A percentile compares a stretch with the other conserved stretches of the same genome.
Evolutionary conservation across 345 rosid species (phyloP).

Genomic region (Citrus hindsii): DNA sequence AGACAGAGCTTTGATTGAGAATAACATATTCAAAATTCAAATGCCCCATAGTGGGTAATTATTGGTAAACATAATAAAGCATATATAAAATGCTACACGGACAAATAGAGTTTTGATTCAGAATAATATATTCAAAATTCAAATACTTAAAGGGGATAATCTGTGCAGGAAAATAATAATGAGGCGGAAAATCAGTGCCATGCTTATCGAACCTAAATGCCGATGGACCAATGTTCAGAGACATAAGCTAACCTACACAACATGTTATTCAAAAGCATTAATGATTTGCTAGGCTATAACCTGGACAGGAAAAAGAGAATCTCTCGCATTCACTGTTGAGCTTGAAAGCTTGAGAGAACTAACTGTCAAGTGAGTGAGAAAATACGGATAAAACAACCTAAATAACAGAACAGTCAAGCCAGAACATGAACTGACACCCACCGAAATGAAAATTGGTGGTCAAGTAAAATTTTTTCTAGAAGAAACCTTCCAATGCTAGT

Average conservation of each 20-base stretch:
- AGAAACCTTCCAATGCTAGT: neutral
- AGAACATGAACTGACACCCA: neutral
- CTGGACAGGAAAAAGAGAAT: neutral
- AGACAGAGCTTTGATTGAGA: conserved; percentile 6
- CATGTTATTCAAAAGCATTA: neutral
- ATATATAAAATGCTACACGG: no score
- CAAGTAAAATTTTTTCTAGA: neutral
- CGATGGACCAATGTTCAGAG: neutral
- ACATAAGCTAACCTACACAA: neutral
- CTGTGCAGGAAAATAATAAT: neutral
- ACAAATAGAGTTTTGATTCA: neutral
- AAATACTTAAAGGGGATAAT: neutral
- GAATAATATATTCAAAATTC: neutral
- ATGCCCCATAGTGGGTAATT: neutral
- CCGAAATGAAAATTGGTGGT: neutral
- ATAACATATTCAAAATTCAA: neutral
- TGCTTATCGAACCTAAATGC: neutral
- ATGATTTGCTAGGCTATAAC: neutral
- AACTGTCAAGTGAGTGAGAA: neutral
- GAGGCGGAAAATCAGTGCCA: neutral
- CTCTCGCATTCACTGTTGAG: neutral
- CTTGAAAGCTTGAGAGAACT: neutral
- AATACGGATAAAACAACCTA: neutral
- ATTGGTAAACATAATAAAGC: neutral
- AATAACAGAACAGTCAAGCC: neutral